phyloP scores from a whole-genome alignment of 2,329 filamentous ascomycete species.

The Alternaria sp. region DNA sequence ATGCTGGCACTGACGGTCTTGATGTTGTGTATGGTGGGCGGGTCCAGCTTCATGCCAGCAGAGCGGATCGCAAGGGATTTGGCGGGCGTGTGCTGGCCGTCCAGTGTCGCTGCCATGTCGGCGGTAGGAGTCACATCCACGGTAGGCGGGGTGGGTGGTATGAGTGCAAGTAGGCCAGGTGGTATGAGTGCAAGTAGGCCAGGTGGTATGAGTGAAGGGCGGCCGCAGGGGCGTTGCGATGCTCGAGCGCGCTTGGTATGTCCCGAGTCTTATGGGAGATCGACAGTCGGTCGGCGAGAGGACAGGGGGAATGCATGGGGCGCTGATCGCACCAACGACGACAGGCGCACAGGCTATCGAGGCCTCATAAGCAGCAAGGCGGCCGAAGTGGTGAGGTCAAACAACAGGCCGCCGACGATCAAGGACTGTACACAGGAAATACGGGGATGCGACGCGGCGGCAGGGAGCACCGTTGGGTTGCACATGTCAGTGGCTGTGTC shows the following conservation, averaged over 20 bases:
- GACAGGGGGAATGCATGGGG: constrained; percentile 38
- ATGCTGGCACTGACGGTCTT: constrained; percentile 51
- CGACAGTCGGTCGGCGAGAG: constrained; percentile 16
- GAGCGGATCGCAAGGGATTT: constrained; percentile 34
- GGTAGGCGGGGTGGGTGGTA: constrained; percentile 1
- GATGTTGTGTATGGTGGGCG: constrained; percentile 35
- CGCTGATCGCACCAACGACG: constrained; percentile 9
- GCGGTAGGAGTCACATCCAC: constrained; percentile 32
- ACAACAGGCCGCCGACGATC: neutral
- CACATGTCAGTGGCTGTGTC: constrained; percentile 2
- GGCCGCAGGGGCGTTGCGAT: constrained; percentile 10
- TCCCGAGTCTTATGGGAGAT: constrained; percentile 10
- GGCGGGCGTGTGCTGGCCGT: constrained; percentile 37
- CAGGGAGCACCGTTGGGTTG: constrained; percentile 6
- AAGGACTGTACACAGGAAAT: neutral
- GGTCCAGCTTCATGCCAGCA: constrained; percentile 39
- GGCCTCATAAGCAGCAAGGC: constrained; percentile 6
- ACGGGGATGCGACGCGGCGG: neutral
- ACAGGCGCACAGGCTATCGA: constrained; percentile 9
- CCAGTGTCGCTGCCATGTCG: constrained; percentile 34
- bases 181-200: constrained; percentile 10
- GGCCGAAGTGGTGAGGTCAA: constrained; percentile 2
- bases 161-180: neutral
- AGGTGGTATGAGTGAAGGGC: constrained; percentile 14
- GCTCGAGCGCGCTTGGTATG: constrained; percentile 12